Conservation (phyloP, 257 asterid species). For the Solanum piurae region DNA sequence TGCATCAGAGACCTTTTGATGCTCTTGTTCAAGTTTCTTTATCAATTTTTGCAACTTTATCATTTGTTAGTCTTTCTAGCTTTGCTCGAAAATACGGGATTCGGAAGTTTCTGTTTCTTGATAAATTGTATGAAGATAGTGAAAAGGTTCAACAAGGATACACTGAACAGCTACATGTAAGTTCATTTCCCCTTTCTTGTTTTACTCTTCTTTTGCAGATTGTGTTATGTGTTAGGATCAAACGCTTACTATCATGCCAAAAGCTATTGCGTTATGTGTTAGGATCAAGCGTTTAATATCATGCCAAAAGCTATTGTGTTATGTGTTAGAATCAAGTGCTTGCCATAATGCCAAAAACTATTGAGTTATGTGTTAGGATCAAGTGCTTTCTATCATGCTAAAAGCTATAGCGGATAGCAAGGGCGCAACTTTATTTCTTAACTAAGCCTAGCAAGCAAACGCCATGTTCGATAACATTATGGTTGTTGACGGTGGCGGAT, state of each 20-base stretch:
- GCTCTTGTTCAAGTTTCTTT: slow-evolving; percentile 57
- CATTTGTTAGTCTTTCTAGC: slow-evolving; percentile 57
- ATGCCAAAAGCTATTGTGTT: neutral
- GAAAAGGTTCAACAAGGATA: slow-evolving; percentile 65
- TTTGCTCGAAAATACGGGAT: slow-evolving; percentile 65
- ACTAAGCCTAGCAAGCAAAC: neutral
- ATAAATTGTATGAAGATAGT: slow-evolving; percentile 54
- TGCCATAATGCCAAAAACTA: neutral
- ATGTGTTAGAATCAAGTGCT: neutral
- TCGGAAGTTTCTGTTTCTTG: slow-evolving; percentile 64
- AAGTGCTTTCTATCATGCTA: neutral
- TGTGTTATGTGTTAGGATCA: neutral
- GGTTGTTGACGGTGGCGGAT: neutral
- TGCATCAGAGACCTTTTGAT: slow-evolving; percentile 57
- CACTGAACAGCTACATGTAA: slow-evolving; percentile 53
- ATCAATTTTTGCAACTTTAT: slow-evolving; percentile 48
- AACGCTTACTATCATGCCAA: neutral
- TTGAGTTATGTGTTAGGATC: neutral
- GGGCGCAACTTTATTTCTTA: neutral
- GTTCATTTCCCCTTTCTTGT: slow-evolving; percentile 3
- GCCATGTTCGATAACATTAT: neutral
- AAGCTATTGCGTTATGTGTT: neutral
- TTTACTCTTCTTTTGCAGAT: neutral
- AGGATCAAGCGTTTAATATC: neutral
- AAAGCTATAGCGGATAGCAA: neutral